Percentiles rank a stretch among this genome's conserved stretches.
Evolutionary conservation across 148 eudicot species (phyloP).

Genomic region (Heliamphora exappendiculata): DNA sequence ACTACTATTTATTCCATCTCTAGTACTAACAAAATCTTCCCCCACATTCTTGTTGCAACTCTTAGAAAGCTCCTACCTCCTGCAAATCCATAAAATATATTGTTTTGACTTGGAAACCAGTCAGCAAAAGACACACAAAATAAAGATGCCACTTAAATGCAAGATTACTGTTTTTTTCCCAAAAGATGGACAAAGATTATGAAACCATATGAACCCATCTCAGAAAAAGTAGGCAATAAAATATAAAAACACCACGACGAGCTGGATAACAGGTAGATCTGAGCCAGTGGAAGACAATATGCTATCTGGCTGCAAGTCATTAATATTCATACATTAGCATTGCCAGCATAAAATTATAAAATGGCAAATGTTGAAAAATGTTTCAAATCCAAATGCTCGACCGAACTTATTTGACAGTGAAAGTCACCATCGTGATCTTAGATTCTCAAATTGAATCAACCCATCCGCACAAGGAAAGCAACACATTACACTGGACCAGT

Average conservation of each 20-base stretch:
- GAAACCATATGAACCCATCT: neutral
- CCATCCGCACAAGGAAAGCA: slow-evolving; percentile 1
- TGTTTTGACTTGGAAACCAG: neutral
- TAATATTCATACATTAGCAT: neutral
- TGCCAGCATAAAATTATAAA: neutral
- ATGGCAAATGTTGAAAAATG: neutral
- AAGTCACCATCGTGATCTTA: no score
- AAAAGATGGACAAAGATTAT: neutral
- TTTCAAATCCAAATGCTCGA: neutral
- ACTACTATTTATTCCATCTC: neutral
- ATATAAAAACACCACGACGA: neutral
- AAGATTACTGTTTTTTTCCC: neutral
- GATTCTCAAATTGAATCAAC: neutral
- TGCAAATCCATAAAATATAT: neutral
- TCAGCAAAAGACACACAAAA: neutral
- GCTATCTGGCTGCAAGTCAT: neutral
- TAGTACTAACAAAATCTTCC: neutral
- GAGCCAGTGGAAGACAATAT: neutral
- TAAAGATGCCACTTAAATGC: neutral
- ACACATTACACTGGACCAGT: neutral
- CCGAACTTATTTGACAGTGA: neutral
- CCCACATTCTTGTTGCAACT: neutral
- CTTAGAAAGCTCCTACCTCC: neutral
- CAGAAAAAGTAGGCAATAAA: neutral
- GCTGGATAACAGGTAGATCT: neutral